Evolutionary conservation across 2,329 filamentous ascomycete species (phyloP).

Genomic region (Claviceps sp.): DNA sequence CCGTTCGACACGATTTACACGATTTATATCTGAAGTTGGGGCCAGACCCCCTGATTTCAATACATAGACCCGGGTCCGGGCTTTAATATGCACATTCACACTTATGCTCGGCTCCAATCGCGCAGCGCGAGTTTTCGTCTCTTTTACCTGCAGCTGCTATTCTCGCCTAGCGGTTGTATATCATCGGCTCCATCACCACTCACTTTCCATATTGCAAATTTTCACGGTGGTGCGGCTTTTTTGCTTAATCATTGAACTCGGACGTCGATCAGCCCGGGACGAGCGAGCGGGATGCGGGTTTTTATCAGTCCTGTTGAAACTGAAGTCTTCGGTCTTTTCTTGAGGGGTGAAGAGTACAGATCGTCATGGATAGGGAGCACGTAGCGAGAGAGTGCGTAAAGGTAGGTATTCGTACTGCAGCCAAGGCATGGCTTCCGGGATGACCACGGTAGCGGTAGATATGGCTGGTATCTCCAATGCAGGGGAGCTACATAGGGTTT

Average conservation of each 20-base stretch:
- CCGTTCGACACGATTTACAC: constrained; percentile 1
- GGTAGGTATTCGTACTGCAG: background rate
- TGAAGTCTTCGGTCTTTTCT: background rate
- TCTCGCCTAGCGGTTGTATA: background rate
- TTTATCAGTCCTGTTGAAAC: background rate
- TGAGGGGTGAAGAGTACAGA: background rate
- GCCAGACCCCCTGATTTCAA: constrained; percentile 3
- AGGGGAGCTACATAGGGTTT: background rate
- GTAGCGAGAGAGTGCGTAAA: background rate
- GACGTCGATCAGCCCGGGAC: background rate
- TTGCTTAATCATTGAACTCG: background rate
- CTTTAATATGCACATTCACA: background rate
- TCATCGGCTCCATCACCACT: background rate
- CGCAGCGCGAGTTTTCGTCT: too few relatives aligned
- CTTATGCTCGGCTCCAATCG: background rate
- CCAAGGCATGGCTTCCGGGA: background rate
- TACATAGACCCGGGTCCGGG: background rate
- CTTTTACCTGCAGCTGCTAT: too few relatives aligned
- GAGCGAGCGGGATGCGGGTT: background rate
- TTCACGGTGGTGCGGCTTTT: background rate
- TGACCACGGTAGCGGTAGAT: background rate
- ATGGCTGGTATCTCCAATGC: background rate
- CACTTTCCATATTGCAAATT: background rate
- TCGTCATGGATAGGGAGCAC: background rate
- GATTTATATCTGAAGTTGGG: constrained; percentile 1